Evolutionary conservation across 352 stramenopile species (phyloP).

Genomic region (Phytopythium litorale): DNA sequence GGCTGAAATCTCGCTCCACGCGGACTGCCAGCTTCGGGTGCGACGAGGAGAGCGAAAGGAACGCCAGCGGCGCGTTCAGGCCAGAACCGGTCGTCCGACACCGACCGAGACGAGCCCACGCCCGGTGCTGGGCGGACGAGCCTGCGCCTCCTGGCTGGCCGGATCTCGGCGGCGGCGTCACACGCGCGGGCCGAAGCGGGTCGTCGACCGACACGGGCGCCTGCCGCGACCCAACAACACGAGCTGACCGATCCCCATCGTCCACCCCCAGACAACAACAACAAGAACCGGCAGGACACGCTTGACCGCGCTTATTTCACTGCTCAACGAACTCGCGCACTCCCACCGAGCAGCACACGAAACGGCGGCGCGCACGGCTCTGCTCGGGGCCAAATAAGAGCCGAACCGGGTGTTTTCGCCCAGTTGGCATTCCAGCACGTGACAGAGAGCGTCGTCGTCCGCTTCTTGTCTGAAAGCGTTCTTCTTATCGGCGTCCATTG

Average conservation of each 20-base stretch:
- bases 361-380: slow-evolving; percentile 7
- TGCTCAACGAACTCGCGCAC: too few relatives aligned
- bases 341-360: neutral
- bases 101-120: too few relatives aligned
- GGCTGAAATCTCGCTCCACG: neutral
- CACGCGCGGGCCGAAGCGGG: too few relatives aligned
- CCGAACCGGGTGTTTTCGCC: neutral
- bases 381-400: neutral
- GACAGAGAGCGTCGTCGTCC: neutral
- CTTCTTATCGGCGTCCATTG: too few relatives aligned
- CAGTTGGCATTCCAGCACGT: slow-evolving; percentile 5
- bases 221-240: neutral
- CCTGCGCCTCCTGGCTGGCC: neutral
- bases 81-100: slow-evolving; percentile 3
- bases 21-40: neutral
- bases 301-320: too few relatives aligned
- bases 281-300: too few relatives aligned
- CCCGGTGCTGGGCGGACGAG: neutral
- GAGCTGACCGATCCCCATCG: too few relatives aligned
- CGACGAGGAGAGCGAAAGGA: neutral
- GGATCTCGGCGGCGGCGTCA: too few relatives aligned
- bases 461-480: slow-evolving; percentile 4
- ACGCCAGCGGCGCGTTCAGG: neutral
- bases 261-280: too few relatives aligned
- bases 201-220: too few relatives aligned